Conservation (phyloP, 2,329 filamentous ascomycete genomes). For the Penicillium paneum region DNA sequence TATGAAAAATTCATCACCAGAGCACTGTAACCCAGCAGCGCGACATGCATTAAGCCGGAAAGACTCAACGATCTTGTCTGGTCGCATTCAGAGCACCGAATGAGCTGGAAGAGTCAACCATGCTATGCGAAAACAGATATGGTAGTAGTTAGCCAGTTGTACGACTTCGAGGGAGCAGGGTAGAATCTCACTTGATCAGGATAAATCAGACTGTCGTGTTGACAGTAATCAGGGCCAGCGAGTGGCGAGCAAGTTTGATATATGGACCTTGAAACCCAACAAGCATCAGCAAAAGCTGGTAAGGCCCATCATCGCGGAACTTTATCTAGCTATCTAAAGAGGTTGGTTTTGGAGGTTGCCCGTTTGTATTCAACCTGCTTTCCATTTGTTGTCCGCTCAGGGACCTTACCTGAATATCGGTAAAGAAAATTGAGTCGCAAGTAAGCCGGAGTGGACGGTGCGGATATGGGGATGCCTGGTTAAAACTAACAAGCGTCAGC, state of each 20-base stretch:
- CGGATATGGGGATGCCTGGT: neutral
- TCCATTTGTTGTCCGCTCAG: neutral
- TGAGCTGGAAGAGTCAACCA: neutral
- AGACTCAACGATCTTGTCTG: no score
- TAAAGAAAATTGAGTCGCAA: no score
- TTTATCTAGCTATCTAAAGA: neutral
- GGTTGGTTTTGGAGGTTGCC: neutral
- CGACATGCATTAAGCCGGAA: neutral
- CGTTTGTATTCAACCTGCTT: neutral
- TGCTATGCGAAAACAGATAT: neutral
- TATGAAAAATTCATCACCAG: neutral
- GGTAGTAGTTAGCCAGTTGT: neutral
- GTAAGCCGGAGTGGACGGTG: neutral
- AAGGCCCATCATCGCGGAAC: neutral
- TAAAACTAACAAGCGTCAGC: neutral
- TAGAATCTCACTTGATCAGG: neutral
- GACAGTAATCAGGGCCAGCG: neutral
- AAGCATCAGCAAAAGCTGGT: neutral
- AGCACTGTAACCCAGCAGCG: no score
- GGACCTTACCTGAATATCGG: neutral
- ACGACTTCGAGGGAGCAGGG: neutral
- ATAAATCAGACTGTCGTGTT: no score
- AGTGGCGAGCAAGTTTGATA: neutral
- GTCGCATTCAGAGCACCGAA: neutral
- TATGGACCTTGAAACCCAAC: neutral